Base-by-base conservation (phyloP, 306 rosid species). In the Cicer chorassanicum region DNA sequence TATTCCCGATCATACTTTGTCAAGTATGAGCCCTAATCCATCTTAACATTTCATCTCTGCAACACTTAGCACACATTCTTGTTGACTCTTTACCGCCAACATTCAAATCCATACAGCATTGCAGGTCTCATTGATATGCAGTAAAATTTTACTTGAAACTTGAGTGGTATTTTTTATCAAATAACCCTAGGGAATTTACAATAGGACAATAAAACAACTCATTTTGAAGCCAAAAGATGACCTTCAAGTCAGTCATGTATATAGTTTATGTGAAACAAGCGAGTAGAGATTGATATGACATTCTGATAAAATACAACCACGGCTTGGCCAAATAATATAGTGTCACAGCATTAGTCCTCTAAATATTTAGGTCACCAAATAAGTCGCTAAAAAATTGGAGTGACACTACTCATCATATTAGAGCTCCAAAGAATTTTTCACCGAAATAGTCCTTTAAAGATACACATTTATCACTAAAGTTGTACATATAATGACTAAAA, bases 221-320 rank as follows among this genome's bases (percentile, higher is more conserved):
- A 8, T 9, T 9, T 44, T 44, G 49, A 44, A 44, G 49, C 49
- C 49, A 44, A 8, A 29, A 29, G 34, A 29, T 29, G 36, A 44
- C 9, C n/a, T 44, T 10, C 49, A 44, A 6, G 49, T 1, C 49
- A 10, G 13, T 44, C 49, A 44, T 44, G 49, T 44, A 44, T 44
- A 44, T 44, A 44, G 36, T 29, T 29, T 29, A 29, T 29, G 36
- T 29, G 49, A 44, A 38, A 62, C 29, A 62, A 39, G 67, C 46
- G 40, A 39, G 21, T 61, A 61, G 45, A 63, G 41, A 11, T 59
- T 29, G 65, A 59, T 29, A 59, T 59, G 65, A 29, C 42, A 11
- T 59, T 59, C 18, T 12, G 42, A 4, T 1, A 0, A 10, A 36
- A 38, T 61, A 36, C 36, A 36, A 34, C 11, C 66, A 61, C 2